Evolutionary conservation across 441 rosid species (phyloP).

Genomic region (Erodium texanum): DNA sequence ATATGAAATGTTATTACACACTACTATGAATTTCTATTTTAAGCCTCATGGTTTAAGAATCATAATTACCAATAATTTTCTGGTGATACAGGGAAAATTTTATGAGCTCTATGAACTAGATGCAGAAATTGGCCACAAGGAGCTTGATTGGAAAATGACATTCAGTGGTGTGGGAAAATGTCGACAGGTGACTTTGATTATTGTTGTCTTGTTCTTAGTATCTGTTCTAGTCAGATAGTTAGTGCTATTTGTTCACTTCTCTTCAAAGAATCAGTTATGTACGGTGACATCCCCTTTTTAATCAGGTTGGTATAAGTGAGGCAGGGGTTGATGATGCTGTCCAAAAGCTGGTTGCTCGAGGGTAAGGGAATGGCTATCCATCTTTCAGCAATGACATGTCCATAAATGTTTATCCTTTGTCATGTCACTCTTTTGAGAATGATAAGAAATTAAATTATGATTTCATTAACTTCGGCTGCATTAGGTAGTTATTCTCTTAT

Average conservation of each 20-base stretch:
- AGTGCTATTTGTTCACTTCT: not conserved
- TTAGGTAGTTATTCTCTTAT: not conserved
- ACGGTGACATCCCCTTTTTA: constrained; percentile 11
- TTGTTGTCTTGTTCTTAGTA: constrained; percentile 15
- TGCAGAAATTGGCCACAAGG: constrained; percentile 94
- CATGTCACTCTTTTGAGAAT: not conserved
- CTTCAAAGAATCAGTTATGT: not conserved
- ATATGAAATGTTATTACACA: not conserved
- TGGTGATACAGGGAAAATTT: constrained; percentile 63
- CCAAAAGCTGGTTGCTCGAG: constrained; percentile 80
- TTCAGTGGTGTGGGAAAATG: constrained; percentile 91
- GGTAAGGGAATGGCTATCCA: constrained; percentile 40
- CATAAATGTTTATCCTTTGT: not conserved
- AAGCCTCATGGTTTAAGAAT: not conserved
- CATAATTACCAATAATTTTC: constrained; percentile 5
- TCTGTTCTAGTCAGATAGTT: not conserved
- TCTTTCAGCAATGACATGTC: not conserved
- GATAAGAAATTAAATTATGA: not conserved
- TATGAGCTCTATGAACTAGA: constrained; percentile 95
- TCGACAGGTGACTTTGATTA: constrained; percentile 57
- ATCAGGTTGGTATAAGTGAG: constrained; percentile 82
- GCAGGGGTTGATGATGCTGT: constrained; percentile 89
- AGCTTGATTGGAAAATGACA: constrained; percentile 95
- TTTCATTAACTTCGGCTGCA: not conserved
- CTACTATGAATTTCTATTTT: not conserved